These are phyloP conservation scores for Fusarium pseudograminearum DNA, from an alignment of 2,329 filamentous ascomycete genomes.

Conservation along the genomic window DNA sequence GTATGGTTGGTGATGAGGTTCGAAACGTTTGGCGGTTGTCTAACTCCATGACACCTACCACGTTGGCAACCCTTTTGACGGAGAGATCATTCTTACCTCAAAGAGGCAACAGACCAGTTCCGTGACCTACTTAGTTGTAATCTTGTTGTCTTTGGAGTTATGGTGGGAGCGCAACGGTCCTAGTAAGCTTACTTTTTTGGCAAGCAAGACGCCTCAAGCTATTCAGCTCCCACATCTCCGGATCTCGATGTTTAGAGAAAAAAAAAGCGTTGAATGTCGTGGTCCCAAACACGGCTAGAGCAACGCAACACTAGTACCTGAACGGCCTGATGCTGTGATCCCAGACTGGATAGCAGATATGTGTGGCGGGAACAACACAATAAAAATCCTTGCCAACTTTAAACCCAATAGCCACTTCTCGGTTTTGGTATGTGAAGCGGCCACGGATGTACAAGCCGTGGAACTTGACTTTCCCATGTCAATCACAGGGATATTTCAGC, in stretches of 20 bases:
- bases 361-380: neutral
- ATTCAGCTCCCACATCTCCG: neutral
- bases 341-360: neutral
- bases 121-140: neutral
- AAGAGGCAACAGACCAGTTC: neutral
- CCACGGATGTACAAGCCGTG: neutral
- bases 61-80: no score
- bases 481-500: neutral
- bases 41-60: neutral
- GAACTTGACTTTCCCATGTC: neutral
- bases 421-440: no score
- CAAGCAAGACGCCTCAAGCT: neutral
- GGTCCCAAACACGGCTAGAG: neutral
- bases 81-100: accelerated
- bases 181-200: neutral
- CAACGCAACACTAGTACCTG: neutral
- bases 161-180: neutral
- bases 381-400: neutral
- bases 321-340: neutral
- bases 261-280: neutral
- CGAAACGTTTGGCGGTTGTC: no score
- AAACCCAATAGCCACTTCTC: neutral
- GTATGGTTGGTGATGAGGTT: neutral
- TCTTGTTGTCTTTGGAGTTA: no score
- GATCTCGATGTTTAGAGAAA: neutral